Conservation (phyloP, 495 filamentous ascomycete genomes). For the Oidiodendron maius region DNA sequence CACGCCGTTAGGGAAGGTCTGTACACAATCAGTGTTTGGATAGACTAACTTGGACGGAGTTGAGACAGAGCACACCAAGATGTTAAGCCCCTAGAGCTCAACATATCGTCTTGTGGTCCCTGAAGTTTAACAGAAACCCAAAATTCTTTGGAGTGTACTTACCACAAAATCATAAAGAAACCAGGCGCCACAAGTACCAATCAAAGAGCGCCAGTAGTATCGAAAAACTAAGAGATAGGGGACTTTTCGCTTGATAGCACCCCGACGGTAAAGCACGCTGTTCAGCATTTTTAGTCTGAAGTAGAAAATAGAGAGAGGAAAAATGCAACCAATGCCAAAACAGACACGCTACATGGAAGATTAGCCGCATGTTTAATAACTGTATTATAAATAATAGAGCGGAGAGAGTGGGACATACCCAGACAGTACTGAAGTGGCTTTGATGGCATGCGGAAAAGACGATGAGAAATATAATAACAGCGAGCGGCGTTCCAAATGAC, state of each 20-base stretch:
- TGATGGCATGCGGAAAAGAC: conserved; percentile 35
- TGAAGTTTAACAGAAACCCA: too few species aligned
- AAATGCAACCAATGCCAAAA: conserved; percentile 45
- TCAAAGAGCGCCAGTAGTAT: conserved; percentile 43
- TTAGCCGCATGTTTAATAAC: background rate
- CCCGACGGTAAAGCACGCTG: conserved; percentile 41
- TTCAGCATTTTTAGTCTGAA: conserved; percentile 49
- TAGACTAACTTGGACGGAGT: too few species aligned
- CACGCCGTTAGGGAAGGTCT: conserved; percentile 42
- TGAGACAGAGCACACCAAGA: too few species aligned
- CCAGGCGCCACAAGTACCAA: conserved; percentile 44
- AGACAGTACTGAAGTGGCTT: conserved; percentile 38
- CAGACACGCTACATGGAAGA: conserved; percentile 29
- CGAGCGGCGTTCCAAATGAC: conserved; percentile 43
- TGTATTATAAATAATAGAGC: background rate
- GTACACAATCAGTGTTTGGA: background rate
- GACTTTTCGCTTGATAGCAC: conserved; percentile 39
- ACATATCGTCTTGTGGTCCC: too few species aligned
- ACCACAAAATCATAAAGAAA: conserved; percentile 41
- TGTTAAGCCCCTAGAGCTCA: too few species aligned
- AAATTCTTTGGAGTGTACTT: background rate
- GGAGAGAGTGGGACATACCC: conserved; percentile 10
- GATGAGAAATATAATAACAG: conserved; percentile 42
- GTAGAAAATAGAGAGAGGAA: conserved; percentile 45
- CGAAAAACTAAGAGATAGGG: conserved; percentile 38